phyloP scores from a whole-genome alignment of 257 asterid genomes.

The Sherardia arvensis region DNA sequence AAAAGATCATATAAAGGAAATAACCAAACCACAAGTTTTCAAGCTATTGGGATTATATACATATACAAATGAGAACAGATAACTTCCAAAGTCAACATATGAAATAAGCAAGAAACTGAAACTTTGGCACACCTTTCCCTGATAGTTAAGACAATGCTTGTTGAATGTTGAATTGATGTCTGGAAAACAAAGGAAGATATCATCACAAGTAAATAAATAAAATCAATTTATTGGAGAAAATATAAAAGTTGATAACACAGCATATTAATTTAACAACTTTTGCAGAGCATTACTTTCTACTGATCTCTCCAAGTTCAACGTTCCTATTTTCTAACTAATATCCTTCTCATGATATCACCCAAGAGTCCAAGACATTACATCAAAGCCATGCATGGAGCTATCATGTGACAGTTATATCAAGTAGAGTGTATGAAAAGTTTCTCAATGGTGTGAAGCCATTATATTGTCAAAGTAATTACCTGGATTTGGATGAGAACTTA shows the following conservation, averaged over 20 bases:
- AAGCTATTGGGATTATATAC: neutral
- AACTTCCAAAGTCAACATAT: neutral
- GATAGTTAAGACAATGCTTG: conserved; percentile 69
- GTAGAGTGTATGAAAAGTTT: neutral
- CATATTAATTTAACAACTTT: neutral
- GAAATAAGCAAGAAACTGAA: conserved; percentile 4
- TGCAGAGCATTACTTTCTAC: neutral
- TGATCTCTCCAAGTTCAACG: neutral
- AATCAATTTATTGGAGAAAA: neutral
- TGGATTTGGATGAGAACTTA: conserved; percentile 80
- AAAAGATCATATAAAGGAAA: neutral
- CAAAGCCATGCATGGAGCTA: neutral
- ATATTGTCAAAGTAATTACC: conserved; percentile 31
- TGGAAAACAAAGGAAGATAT: conserved; percentile 28
- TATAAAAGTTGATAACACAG: neutral
- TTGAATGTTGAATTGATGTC: conserved; percentile 74
- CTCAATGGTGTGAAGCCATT: neutral
- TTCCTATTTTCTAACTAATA: no score
- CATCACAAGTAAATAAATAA: neutral
- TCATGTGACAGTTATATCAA: neutral
- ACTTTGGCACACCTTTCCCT: conserved; percentile 68
- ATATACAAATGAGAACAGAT: neutral
- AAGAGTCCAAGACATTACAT: neutral
- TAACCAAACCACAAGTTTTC: neutral
- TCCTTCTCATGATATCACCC: neutral